Evolutionary conservation across 805 yeast genomes (phyloP), one percentile per base, ranked within the genome.

Genomic region (Yarrowia yakushimensis): DNA sequence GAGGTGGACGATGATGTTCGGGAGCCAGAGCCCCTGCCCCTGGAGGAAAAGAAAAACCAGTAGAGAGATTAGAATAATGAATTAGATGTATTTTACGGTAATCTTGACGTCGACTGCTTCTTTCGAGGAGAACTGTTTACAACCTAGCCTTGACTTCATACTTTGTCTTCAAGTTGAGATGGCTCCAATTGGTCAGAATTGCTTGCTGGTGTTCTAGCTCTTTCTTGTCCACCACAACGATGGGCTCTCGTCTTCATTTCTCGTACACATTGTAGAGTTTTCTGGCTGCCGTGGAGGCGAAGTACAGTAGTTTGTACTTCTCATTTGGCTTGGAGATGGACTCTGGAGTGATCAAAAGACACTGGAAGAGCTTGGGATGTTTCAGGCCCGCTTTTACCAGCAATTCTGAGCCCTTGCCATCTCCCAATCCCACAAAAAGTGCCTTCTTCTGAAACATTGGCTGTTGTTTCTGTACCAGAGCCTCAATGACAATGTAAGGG

Each of bases 1-100:
- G 76, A 74, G 67, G 67, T 76, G 33, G 68, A 63, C 12, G 69
- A 63, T 12, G 60, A 62, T 15, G 39, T 31, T 23, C 45, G 13
- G 37, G 45, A 50, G 59, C 23, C 33, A 28, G 45, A 50, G 59
- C 23, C 33, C 9, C 17, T 52, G 31, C 20, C 60, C 18, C 48
- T 68, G 46, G 64, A 68, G 33, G 68, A 68, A 60, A 65, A 67
- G 66, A 68, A 68, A 50, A 67, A 62, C 46, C 64, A 66, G 63
- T 67, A 64, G 57, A 46, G 17, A 45, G 34, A 37, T 37, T 36
- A 54, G 34, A 27, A 28, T 54, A 54, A 39, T 39, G 46, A 54
- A 54, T 54, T 54, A 54, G 57, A 48, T 48, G 36, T 45, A 43
- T 45, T 45, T 48, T 22, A 31, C 30, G 15, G 7, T 1, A 7